phyloP scores from a whole-genome alignment of 306 rosid species.

The Casuarina glauca region DNA sequence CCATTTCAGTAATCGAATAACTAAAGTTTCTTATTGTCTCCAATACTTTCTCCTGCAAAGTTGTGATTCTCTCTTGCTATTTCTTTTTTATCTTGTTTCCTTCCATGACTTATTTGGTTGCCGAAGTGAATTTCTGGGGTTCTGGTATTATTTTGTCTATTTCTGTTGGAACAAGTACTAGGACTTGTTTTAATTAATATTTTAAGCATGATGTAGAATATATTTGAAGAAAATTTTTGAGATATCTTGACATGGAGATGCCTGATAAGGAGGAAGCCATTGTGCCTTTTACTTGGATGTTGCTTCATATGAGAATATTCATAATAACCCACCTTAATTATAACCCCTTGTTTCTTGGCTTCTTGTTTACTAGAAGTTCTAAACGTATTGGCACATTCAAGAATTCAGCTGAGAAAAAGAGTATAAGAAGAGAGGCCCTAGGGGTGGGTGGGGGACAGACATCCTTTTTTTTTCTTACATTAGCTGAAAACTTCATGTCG shows the following conservation, averaged over 20 bases:
- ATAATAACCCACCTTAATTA: neutral
- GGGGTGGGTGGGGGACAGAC: neutral
- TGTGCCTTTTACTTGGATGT: neutral
- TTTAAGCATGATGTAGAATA: neutral
- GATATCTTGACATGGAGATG: neutral
- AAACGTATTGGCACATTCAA: neutral
- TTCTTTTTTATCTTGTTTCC: no score
- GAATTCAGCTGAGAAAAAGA: slow-evolving; percentile 3
- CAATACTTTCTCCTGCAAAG: neutral
- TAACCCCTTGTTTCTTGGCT: neutral
- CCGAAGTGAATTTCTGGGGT: neutral
- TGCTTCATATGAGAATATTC: neutral
- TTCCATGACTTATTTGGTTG: neutral
- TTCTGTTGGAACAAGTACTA: neutral
- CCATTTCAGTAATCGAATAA: neutral
- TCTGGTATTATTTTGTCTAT: neutral
- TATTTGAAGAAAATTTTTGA: neutral
- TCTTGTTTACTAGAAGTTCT: neutral
- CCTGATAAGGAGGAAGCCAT: neutral
- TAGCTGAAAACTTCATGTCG: neutral
- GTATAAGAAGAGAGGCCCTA: neutral
- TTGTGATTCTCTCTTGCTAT: neutral
- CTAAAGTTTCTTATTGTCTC: no score
- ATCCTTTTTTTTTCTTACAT: neutral
- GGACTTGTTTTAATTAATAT: neutral